Evolutionary conservation across 257 asterid genomes (phyloP).

Genomic region (Orobanche coerulescens): DNA sequence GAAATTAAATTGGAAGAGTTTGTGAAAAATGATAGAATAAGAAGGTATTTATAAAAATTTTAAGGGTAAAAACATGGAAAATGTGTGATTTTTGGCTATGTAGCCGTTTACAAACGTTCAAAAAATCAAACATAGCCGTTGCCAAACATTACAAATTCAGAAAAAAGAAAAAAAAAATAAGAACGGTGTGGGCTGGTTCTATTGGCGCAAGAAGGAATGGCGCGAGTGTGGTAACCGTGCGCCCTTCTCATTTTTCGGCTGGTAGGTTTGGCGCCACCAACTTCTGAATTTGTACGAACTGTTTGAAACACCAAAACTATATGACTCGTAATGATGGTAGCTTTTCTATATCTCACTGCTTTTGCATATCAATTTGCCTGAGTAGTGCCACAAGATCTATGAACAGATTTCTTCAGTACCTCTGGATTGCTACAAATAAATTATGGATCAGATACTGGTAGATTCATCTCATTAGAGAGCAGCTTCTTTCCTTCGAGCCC

Average conservation of each 20-base stretch:
- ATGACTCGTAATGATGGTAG: background rate
- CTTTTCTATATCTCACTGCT: background rate
- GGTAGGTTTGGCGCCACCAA: constrained; percentile 6
- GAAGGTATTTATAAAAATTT: too few species aligned
- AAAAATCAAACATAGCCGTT: too few species aligned
- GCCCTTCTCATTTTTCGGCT: background rate
- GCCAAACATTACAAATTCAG: background rate
- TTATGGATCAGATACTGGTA: background rate
- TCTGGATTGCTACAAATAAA: background rate
- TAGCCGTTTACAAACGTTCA: too few species aligned
- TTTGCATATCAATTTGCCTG: background rate
- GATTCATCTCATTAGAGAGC: constrained; percentile 17
- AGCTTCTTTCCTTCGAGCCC: constrained; percentile 50
- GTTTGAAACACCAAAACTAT: background rate
- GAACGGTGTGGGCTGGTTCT: too few species aligned
- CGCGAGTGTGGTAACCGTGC: too few species aligned
- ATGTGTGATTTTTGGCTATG: too few species aligned
- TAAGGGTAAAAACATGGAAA: too few species aligned
- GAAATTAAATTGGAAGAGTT: too few species aligned
- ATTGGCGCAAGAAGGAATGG: too few species aligned
- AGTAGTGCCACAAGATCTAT: background rate
- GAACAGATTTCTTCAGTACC: background rate
- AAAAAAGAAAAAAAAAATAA: too few species aligned
- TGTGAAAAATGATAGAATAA: too few species aligned
- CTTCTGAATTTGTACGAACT: background rate